Base-by-base conservation (phyloP, 2,329 filamentous ascomycete genomes). In the Trichoderma sp. region DNA sequence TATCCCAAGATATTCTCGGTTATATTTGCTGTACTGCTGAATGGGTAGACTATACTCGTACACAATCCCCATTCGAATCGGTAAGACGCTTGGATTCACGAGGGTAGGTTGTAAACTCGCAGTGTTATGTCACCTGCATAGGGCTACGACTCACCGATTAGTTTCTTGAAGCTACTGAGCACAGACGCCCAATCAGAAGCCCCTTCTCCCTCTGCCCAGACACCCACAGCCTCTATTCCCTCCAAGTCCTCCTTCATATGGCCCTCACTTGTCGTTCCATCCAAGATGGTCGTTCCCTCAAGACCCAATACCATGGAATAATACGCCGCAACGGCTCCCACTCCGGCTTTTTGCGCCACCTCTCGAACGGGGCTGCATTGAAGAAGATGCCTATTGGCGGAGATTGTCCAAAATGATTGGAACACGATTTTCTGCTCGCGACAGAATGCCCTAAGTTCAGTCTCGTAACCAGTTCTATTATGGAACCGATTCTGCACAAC, bases 401-500 rank as follows among this genome's bases (percentile, higher is more conserved):
- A 83, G 68, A 87, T 73, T 0, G 84, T 86, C 84, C 85, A 87
- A 73, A 87, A 88, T 10, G 82, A 79, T 77, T 88, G 85, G 73
- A 85, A 87, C 16, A 79, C 73, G 68, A 86, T 81, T 11, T 73
- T 76, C 39, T 76, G 72, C 26, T 76, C 73, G n/a, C 80, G 78
- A 68, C 83, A 86, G 69, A 82, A 84, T 0, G 80, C 78, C 26
- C 91, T 85, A 18, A 94, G 77, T 0, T 81, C 79, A 0, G 81
- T 79, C 71, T 94, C 92, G 73, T 86, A 91, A 2, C 77, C 75
- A 0, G 87, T 90, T 2, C 80, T 79, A 1, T 80, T 78, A 75
- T 90, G 86, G 79, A 96, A 93, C 1, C 91, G 86, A 75, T 96
- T 95, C 79, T 96, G 92, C 5, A 94, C 89, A 1, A 94, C 85